These are phyloP conservation scores for Penicillium paradoxum DNA, from an alignment of 495 filamentous ascomycete species.

Conservation along the genomic window DNA sequence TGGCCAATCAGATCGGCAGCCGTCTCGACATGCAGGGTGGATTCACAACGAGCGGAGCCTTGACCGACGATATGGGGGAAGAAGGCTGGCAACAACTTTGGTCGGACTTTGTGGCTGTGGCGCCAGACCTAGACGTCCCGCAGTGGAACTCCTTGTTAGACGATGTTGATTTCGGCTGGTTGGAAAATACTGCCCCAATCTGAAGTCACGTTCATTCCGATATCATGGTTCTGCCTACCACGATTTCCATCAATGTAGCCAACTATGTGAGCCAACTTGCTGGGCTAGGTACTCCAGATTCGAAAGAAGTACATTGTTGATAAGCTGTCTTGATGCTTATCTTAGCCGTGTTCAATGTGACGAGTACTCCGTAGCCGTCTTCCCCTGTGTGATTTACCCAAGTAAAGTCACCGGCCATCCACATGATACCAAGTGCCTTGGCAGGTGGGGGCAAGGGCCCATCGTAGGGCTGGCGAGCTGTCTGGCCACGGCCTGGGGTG, in stretches of 20 bases:
- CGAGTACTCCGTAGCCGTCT: too few species aligned
- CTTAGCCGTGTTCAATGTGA: background rate
- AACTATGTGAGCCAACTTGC: too few species aligned
- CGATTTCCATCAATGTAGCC: background rate
- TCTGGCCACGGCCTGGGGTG: slow-evolving; percentile 4
- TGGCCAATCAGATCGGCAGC: background rate
- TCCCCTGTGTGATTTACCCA: too few species aligned
- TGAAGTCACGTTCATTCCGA: background rate
- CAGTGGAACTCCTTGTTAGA: slow-evolving; percentile 26
- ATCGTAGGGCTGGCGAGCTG: slow-evolving; percentile 21
- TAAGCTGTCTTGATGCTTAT: background rate
- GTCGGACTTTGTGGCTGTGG: slow-evolving; percentile 24
- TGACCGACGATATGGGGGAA: slow-evolving; percentile 12
- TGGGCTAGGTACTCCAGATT: too few species aligned
- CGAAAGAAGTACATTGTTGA: background rate
- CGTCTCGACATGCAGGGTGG: background rate
- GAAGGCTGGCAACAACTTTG: slow-evolving; percentile 24
- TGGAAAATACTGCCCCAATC: background rate
- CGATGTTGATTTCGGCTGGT: slow-evolving; percentile 16
- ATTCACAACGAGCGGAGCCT: background rate
- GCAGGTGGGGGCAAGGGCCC: slow-evolving; percentile 16
- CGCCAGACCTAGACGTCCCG: slow-evolving; percentile 20
- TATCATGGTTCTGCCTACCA: background rate
- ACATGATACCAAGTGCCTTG: slow-evolving; percentile 12
- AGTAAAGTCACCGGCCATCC: slow-evolving; percentile 19